phyloP scores from a whole-genome alignment of 768 basidiomycete genomes.

The Pisolithus marmoratus region DNA sequence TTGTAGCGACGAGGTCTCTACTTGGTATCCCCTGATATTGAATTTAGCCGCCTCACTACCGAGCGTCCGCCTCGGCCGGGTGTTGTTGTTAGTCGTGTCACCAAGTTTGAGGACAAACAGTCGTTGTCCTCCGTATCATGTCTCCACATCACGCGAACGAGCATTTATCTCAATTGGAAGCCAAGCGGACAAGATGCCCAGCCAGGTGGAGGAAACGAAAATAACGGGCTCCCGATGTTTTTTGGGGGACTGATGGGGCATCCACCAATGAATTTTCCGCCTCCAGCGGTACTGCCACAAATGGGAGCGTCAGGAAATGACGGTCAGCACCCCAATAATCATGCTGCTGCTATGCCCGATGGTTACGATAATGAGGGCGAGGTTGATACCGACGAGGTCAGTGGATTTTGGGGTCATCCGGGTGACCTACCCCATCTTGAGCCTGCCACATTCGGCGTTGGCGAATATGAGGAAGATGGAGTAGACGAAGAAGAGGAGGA shows the following conservation, averaged over 20 bases:
- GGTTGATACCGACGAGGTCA: neutral
- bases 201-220: neutral
- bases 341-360: neutral
- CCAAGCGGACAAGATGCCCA: neutral
- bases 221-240: neutral
- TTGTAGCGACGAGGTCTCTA: slow-evolving; percentile 17
- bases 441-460: neutral
- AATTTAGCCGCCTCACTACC: slow-evolving; percentile 16
- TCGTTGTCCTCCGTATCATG: slow-evolving; percentile 36
- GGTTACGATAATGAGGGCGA: neutral
- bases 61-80: slow-evolving; percentile 28
- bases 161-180: slow-evolving; percentile 46
- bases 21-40: slow-evolving; percentile 19
- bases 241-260: neutral
- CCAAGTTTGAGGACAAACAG: slow-evolving; percentile 10
- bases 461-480: slow-evolving; percentile 1
- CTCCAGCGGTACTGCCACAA: neutral
- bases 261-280: neutral
- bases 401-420: neutral
- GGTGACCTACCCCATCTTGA: neutral
- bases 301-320: neutral
- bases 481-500: slow-evolving; percentile 8
- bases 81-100: slow-evolving; percentile 19
- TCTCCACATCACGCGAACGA: slow-evolving; percentile 51
- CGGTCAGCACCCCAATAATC: neutral